Conservation (phyloP, 805 yeast genomes). For the Candida schatavii region DNA sequence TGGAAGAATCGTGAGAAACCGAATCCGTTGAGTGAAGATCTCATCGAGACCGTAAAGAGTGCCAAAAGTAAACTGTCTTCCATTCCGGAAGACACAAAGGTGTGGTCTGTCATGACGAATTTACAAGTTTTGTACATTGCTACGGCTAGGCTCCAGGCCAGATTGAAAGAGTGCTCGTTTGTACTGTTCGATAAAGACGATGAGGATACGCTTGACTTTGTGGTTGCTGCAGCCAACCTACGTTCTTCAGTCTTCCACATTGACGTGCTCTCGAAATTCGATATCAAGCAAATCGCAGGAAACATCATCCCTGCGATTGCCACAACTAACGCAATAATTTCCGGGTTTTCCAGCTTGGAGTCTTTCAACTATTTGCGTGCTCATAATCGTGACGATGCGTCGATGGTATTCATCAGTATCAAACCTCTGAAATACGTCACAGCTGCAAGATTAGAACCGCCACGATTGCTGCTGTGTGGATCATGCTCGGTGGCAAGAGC, state of each 20-base stretch:
- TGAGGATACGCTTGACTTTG: conserved; percentile 84
- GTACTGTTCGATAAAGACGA: conserved; percentile 92
- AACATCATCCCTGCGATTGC: conserved; percentile 98
- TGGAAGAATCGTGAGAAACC: conserved; percentile 79
- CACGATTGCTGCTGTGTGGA: conserved; percentile 71
- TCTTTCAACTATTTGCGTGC: conserved; percentile 51
- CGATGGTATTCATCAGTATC: conserved; percentile 38
- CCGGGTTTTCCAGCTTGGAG: conserved; percentile 80
- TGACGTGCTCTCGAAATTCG: conserved; percentile 73
- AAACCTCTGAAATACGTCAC: conserved; percentile 63
- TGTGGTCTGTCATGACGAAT: conserved; percentile 66
- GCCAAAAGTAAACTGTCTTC: conserved; percentile 6
- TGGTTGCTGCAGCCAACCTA: conserved; percentile 79
- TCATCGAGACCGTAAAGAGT: conserved; percentile 12
- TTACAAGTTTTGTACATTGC: conserved; percentile 55
- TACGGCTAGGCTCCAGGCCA: conserved; percentile 45
- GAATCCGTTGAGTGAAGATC: conserved; percentile 40
- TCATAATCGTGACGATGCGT: conserved; percentile 17
- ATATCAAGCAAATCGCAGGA: conserved; percentile 92
- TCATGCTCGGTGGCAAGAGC: conserved; percentile 60
- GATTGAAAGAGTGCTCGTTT: conserved; percentile 30
- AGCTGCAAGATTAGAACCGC: conserved; percentile 56
- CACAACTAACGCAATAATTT: conserved; percentile 92
- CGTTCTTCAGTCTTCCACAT: conserved; percentile 71
- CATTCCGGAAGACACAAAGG: conserved; percentile 32